Evolutionary conservation across 163 green algal species (phyloP).

Genomic region (Prototheca wickerhamii): DNA sequence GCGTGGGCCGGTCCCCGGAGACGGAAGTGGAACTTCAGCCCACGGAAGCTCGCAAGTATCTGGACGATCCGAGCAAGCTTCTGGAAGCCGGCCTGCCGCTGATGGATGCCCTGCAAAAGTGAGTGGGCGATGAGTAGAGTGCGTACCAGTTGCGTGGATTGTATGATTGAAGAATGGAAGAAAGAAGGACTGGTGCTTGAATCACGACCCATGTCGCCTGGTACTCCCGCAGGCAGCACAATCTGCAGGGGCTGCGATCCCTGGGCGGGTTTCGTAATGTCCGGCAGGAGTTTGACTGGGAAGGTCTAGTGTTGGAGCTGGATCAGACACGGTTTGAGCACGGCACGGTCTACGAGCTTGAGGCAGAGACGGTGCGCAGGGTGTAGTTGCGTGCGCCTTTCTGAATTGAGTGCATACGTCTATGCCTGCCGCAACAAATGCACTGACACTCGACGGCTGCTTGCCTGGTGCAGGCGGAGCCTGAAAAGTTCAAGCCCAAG

Average conservation of each 20-base stretch:
- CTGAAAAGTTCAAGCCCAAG: constrained; percentile 60
- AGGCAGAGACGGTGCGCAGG: constrained; percentile 70
- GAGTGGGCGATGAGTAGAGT: constrained; percentile 1
- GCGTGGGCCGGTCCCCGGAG: constrained; percentile 71
- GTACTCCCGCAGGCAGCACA: constrained; percentile 9
- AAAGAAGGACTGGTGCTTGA: too few relatives aligned
- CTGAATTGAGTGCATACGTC: neutral
- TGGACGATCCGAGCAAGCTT: constrained; percentile 46
- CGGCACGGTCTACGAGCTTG: constrained; percentile 83
- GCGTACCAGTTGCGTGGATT: neutral
- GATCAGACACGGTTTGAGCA: constrained; percentile 81
- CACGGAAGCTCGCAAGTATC: constrained; percentile 33
- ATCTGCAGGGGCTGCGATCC: constrained; percentile 42
- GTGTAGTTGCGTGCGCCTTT: neutral
- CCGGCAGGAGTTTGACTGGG: constrained; percentile 59
- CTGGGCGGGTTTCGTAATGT: constrained; percentile 87
- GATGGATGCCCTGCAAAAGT: constrained; percentile 28
- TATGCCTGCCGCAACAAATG: neutral
- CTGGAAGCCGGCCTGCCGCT: constrained; percentile 37
- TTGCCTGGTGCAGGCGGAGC: constrained; percentile 45
- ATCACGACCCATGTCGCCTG: neutral
- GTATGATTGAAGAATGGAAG: too few relatives aligned
- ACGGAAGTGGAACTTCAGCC: constrained; percentile 62
- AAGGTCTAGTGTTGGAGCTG: constrained; percentile 76
- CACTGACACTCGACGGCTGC: neutral